Percentiles rank a stretch among this genome's conserved stretches.
Evolutionary conservation across 768 basidiomycete genomes (phyloP).

Genomic region (Russula ochroleuca): DNA sequence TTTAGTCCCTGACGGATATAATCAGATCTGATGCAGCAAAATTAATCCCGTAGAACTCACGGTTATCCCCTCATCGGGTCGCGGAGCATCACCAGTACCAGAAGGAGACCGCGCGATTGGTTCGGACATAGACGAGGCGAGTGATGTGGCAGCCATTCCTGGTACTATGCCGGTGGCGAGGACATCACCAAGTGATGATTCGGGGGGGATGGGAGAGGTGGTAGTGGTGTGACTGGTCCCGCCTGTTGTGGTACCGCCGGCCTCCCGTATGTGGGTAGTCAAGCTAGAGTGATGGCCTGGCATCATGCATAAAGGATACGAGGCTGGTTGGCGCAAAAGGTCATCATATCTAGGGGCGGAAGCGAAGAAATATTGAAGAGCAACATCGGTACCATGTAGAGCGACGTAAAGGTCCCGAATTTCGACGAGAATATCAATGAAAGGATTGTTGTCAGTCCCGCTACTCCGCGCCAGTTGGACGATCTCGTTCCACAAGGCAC

Average conservation of each 20-base stretch:
- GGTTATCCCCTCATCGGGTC: not conserved
- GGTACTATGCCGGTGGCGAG: not conserved
- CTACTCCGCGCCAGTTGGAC: not conserved
- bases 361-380: no score
- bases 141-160: not conserved
- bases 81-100: not conserved
- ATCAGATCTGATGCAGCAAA: not conserved
- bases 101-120: not conserved
- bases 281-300: not conserved
- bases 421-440: not conserved
- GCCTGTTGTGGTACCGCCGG: no score
- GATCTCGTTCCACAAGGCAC: constrained; percentile 7
- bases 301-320: not conserved
- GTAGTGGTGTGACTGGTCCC: not conserved
- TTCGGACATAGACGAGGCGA: not conserved
- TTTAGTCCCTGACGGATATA: not conserved
- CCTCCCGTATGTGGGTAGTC: not conserved
- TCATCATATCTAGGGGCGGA: not conserved
- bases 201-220: not conserved
- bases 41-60: not conserved
- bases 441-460: no score
- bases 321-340: no score
- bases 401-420: not conserved
- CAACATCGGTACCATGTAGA: not conserved
- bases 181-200: not conserved